Conservation (phyloP, 108 stramenopile genomes). For the Fragilariopsis cylindrus region DNA sequence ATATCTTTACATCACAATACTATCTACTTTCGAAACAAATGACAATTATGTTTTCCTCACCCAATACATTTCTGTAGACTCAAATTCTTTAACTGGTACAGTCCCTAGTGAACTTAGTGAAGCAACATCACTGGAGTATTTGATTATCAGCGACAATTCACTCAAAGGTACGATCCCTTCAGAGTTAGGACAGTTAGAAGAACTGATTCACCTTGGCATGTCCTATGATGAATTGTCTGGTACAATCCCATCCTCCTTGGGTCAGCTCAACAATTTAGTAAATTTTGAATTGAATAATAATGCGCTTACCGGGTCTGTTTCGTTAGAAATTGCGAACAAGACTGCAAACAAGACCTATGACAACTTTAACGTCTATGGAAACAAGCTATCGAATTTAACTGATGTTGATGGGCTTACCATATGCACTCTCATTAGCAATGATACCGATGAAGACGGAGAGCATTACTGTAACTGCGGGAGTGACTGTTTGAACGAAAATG, state of each 20-base stretch:
- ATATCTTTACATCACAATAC: not conserved
- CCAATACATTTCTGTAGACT: not conserved
- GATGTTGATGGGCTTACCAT: not conserved
- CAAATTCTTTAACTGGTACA: not conserved
- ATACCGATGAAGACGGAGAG: no score
- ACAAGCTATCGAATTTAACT: constrained; percentile 5
- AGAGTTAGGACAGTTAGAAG: not conserved
- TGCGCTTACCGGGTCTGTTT: not conserved
- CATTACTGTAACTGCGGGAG: no score
- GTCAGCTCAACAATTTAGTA: no score
- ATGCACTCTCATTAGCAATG: not conserved
- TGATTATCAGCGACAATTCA: not conserved
- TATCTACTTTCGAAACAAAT: not conserved
- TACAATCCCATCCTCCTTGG: not conserved
- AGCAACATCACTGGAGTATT: not conserved
- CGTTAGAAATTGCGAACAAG: not conserved
- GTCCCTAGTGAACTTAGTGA: not conserved
- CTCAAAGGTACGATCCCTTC: not conserved
- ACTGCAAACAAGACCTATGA: not conserved
- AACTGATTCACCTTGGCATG: no score
- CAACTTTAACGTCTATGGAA: not conserved
- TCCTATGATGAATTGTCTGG: not conserved
- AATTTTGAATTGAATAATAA: not conserved
- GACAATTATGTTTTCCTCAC: not conserved
- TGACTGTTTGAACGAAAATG: no score